A percentile compares a stretch with the other conserved stretches of the same genome.
phyloP scores from a whole-genome alignment of 1,284 basidiomycete species.

The Athelia psychrophila region DNA sequence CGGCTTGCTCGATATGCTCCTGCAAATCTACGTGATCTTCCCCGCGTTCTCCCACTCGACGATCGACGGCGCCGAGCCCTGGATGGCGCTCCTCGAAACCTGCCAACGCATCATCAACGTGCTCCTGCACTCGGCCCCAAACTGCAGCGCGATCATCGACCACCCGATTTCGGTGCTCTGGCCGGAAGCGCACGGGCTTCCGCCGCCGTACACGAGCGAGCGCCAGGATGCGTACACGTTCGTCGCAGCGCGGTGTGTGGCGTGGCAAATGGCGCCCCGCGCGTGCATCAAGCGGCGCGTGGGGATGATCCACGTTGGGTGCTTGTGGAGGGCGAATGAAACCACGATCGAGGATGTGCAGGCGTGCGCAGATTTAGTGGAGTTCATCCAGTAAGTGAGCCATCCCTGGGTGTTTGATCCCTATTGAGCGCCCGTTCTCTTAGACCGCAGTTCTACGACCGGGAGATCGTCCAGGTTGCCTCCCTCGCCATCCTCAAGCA shows the following conservation, averaged over 20 bases:
- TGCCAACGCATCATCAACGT: neutral
- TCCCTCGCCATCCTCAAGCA: neutral
- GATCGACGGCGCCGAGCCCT: neutral
- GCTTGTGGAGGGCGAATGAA: neutral
- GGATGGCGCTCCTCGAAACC: neutral
- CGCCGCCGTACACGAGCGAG: neutral
- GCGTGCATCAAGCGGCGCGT: neutral
- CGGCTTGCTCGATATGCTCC: neutral
- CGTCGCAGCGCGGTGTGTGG: neutral
- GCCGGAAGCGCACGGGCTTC: neutral
- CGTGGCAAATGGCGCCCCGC: neutral
- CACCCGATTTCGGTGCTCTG: neutral
- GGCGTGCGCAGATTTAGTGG: neutral
- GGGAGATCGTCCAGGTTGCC: neutral
- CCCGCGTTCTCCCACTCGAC: neutral
- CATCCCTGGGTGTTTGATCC: neutral
- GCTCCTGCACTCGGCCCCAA: neutral
- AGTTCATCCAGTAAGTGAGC: neutral
- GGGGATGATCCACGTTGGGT: neutral
- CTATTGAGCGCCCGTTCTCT: neutral
- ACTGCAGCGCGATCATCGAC: neutral
- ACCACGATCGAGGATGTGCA: neutral
- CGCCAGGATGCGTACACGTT: neutral
- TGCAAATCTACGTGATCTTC: neutral
- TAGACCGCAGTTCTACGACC: constrained; percentile 1